Evolutionary conservation across 148 eudicot species (phyloP), one percentile per base, ranked within the genome.

Genomic region (Simmondsia chinensis): DNA sequence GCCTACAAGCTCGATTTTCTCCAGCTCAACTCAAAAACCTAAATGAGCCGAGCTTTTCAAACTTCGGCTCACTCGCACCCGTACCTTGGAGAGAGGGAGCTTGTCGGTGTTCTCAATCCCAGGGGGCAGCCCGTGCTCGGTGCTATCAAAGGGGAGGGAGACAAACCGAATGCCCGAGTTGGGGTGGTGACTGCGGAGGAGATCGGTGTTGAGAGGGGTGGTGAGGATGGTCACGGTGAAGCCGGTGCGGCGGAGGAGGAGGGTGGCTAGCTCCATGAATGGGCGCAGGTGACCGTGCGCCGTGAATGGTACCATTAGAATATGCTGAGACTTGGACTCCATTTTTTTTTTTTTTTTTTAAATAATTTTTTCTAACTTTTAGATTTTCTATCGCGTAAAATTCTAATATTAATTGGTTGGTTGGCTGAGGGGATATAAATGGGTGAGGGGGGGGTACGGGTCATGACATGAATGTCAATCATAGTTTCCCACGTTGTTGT

Each of bases 211-310:
- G 17, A 42, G 26, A 14, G 61, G 54, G 40, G 51, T 36, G 38
- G 68, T 63, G 33, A 63, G 54, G 40, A 54, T 26, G 18, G 71
- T 73, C 59, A 82, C 57, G 7, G 46, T 61, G 64, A 75, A 52
- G 41, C 10, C 36, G 17, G 55, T 47, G 46, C 37, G 68, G 13
- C 53, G 57, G 5, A 33, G 51, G 46, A 73, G 66, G 27, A 39
- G 72, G 9, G 40, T 70, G 33, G 82, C 80, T 33, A 83, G 66
- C 15, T 66, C 76, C n/a, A 75, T n/a, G 68, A 82, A 79, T 11
- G 91, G 91, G 17, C 77, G 66, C 9, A 82, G 58, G 47, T 83
- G 94, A 46, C 87, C 83, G 14, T 73, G 81, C 0, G 87, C 94
- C 83, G 79, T 59, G 50, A 49, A 67, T 10, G 94, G 94, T 2